phyloP scores from a whole-genome alignment of 768 basidiomycete species.

The Boletus reticuloceps region DNA sequence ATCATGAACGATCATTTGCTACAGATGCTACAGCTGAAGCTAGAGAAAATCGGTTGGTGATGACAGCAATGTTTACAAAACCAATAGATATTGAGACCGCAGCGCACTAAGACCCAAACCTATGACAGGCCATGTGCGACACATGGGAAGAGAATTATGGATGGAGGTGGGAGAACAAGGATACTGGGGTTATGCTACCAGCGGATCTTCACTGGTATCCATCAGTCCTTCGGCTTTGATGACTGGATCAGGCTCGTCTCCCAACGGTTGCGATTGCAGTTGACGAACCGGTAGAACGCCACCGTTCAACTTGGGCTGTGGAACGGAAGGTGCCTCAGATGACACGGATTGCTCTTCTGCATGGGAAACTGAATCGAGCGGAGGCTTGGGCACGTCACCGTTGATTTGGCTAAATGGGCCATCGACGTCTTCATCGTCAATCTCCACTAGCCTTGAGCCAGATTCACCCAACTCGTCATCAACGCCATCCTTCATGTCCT shows the following conservation, averaged over 20 bases:
- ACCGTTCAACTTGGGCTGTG: constrained; percentile 47
- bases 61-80: constrained; percentile 28
- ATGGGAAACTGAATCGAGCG: constrained; percentile 23
- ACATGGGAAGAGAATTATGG: constrained; percentile 7
- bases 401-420: constrained; percentile 31
- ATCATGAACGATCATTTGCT: constrained; percentile 34
- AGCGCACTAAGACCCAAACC: constrained; percentile 22
- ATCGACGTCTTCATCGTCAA: constrained; percentile 33
- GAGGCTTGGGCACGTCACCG: constrained; percentile 34
- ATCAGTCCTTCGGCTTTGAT: constrained; percentile 63
- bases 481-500: constrained; percentile 39
- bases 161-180: not conserved
- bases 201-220: constrained; percentile 62
- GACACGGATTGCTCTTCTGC: constrained; percentile 21
- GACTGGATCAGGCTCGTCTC: constrained; percentile 52
- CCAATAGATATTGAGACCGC: constrained; percentile 31
- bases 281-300: constrained; percentile 47
- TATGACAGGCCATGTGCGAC: constrained; percentile 6
- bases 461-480: constrained; percentile 28
- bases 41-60: constrained; percentile 23
- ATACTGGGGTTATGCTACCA: constrained; percentile 33
- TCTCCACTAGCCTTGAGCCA: constrained; percentile 28
- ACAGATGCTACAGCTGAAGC: constrained; percentile 32
- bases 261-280: constrained; percentile 46
- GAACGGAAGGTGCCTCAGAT: constrained; percentile 48